Evolutionary conservation across 2,329 filamentous ascomycete genomes (phyloP).

Genomic region (Cercospora janseana): DNA sequence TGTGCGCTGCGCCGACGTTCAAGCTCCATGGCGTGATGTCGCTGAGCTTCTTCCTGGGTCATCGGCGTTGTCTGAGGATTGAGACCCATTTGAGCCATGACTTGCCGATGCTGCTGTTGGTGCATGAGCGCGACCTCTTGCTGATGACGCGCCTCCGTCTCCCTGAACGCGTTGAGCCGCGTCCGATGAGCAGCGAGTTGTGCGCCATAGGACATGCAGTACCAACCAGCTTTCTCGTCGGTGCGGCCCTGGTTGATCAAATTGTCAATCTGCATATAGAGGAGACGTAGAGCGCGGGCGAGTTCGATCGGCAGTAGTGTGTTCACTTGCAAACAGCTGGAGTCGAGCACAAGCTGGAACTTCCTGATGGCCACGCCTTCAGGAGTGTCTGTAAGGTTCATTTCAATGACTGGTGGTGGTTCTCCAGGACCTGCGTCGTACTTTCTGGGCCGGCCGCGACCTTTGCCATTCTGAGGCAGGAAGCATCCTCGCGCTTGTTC

Average conservation of each 20-base stretch:
- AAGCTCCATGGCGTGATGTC: conserved; percentile 27
- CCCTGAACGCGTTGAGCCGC: conserved; percentile 29
- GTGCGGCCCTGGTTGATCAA: conserved; percentile 35
- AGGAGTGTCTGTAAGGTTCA: conserved; percentile 30
- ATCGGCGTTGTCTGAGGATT: conserved; percentile 11
- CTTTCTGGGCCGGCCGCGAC: conserved; percentile 31
- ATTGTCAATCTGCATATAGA: conserved; percentile 38
- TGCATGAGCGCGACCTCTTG: conserved; percentile 28
- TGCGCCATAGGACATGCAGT: conserved; percentile 35
- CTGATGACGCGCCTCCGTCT: conserved; percentile 25
- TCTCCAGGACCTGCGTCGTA: conserved; percentile 22
- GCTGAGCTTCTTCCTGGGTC: conserved; percentile 18
- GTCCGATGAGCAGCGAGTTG: conserved; percentile 33
- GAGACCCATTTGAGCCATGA: conserved; percentile 27
- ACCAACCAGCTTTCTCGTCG: conserved; percentile 26
- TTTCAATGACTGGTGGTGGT: conserved; percentile 25
- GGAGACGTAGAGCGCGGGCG: conserved; percentile 29
- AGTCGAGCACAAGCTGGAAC: conserved; percentile 36
- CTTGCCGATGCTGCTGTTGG: conserved; percentile 25
- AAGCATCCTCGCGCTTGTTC: conserved; percentile 16
- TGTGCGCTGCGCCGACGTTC: conserved; percentile 27
- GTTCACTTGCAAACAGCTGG: conserved; percentile 35
- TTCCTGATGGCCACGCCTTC: conserved; percentile 35
- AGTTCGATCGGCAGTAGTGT: conserved; percentile 27
- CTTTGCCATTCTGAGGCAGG: conserved; percentile 23